phyloP scores from a whole-genome alignment of 441 rosid species.

The Manihot esculenta region DNA sequence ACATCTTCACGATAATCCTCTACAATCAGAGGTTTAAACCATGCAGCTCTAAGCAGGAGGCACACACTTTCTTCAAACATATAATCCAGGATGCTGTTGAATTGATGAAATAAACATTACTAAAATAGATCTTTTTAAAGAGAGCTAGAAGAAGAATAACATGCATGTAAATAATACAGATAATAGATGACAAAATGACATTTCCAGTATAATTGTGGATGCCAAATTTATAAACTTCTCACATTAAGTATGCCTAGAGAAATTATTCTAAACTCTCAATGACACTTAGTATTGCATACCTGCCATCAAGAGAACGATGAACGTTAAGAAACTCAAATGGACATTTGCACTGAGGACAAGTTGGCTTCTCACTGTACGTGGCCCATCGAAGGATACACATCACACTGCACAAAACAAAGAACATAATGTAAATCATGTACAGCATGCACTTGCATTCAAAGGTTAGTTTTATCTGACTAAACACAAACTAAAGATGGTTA shows the following conservation, averaged over 20 bases:
- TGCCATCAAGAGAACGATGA: constrained; percentile 83
- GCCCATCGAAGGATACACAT: constrained; percentile 93
- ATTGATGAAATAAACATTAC: constrained; percentile 7
- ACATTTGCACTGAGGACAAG: constrained; percentile 90
- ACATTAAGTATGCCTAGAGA: neutral
- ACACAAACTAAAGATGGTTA: neutral
- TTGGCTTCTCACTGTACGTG: constrained; percentile 58
- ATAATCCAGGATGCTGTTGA: constrained; percentile 66
- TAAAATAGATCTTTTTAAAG: neutral
- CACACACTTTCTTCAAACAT: constrained; percentile 96
- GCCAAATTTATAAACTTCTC: neutral
- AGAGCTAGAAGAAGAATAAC: neutral
- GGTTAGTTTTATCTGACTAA: neutral
- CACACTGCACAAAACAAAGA: constrained; percentile 53
- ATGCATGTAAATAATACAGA: neutral
- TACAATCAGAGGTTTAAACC: constrained; percentile 69
- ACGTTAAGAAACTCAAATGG: constrained; percentile 85
- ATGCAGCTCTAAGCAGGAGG: constrained; percentile 79
- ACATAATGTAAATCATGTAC: too few species aligned
- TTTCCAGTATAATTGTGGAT: neutral
- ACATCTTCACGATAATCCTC: constrained; percentile 39
- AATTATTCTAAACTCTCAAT: neutral
- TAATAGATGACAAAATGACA: neutral
- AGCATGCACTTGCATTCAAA: neutral
- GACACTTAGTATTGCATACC: constrained; percentile 37